phyloP scores from a whole-genome alignment of 495 filamentous ascomycete species.

The Aspergillus wentii region DNA sequence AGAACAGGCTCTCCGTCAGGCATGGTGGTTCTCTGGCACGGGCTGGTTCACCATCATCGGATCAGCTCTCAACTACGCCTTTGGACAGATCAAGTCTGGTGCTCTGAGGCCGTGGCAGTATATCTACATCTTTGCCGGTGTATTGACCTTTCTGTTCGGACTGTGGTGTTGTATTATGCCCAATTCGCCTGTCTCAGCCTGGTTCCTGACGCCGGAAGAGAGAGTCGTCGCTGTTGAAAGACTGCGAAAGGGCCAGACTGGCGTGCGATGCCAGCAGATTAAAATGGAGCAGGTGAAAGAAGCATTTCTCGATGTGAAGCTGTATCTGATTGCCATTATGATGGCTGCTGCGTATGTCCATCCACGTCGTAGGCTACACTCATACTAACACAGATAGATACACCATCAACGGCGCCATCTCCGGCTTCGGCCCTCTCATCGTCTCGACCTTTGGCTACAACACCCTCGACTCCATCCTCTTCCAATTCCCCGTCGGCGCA shows the following conservation, averaged over 20 bases:
- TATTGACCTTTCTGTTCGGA: constrained; percentile 60
- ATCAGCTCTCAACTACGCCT: constrained; percentile 63
- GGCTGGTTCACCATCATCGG: constrained; percentile 67
- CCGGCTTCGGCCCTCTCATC: constrained; percentile 71
- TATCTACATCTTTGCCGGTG: constrained; percentile 62
- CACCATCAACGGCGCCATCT: constrained; percentile 70
- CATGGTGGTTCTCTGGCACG: constrained; percentile 65
- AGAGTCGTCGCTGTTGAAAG: constrained; percentile 50
- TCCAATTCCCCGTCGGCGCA: constrained; percentile 67
- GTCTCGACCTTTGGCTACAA: constrained; percentile 69
- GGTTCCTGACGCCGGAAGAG: constrained; percentile 48
- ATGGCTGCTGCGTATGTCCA: constrained; percentile 47
- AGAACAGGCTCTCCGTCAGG: constrained; percentile 62
- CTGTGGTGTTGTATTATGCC: constrained; percentile 55
- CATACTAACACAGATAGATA: constrained; percentile 33
- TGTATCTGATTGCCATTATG: constrained; percentile 53
- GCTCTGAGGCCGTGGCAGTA: constrained; percentile 59
- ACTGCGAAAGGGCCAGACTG: constrained; percentile 46
- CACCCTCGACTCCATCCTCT: constrained; percentile 61
- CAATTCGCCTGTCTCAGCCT: constrained; percentile 48
- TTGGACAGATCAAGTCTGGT: constrained; percentile 57
- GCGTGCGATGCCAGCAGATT: constrained; percentile 47
- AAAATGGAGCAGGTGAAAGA: constrained; percentile 47
- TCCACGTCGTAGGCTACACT: not conserved
- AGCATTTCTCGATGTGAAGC: constrained; percentile 40